Base-by-base conservation (phyloP, 352 stramenopile species). In the Pythium sukuiense region DNA sequence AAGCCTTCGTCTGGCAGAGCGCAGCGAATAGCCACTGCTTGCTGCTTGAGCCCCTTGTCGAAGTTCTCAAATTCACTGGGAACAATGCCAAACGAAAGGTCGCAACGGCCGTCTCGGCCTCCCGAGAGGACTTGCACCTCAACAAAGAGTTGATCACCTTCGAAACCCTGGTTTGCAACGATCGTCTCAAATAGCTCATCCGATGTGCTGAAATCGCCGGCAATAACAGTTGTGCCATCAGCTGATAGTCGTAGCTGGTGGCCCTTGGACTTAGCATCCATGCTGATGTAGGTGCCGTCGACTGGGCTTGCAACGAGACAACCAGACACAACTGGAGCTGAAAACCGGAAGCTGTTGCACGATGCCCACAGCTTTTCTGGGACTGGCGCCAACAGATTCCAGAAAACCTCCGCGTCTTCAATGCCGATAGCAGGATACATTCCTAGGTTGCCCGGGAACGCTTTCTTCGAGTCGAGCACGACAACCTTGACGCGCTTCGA, bases 371-470 rank as follows among this genome's bases (percentile, higher is more conserved):
- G 56, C 27, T 89, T 90, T 9, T 80, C 61, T 16, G 85, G 86
- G 27, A 92, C 66, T 18, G 70, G 56, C 13, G 85, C 71, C 9
- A 65, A 68, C 16, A 95, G 68, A 60, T 96, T 77, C 76, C 86
- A 91, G 50, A 77, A 70, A 11, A 93, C 48, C 46, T 93, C 83
- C 32, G 84, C 75, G 35, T 82, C 74, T 30, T 71, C 71, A 16
- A 93, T 45, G 11, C 81, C 87, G 32, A 96, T 70, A 14, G 80
- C 76, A 39, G 80, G 80, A 53, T 83, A 89, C 29, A 84, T 77
- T 5, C 71, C 74, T 39, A 62, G 72, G 26, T 24, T 35, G 14
- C 53, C 61, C 30, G 69, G 63, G 0, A 56, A 55, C 39, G 69
- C 61, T 13, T 37, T 70, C 41, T 43, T 41, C 2, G 49, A 60